phyloP scores from a whole-genome alignment of 768 basidiomycete species.

The Suillus cothurnatus region DNA sequence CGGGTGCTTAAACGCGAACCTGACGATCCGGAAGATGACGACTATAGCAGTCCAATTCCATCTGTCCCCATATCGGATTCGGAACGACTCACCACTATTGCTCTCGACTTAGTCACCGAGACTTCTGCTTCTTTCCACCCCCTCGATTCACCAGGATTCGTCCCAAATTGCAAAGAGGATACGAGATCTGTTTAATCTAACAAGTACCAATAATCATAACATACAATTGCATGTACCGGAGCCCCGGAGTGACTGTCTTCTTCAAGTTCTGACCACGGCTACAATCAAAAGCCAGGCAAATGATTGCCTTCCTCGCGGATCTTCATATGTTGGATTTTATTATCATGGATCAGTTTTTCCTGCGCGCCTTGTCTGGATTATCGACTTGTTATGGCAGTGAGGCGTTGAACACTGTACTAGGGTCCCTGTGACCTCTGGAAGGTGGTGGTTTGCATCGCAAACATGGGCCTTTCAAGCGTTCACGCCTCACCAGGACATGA shows the following conservation, averaged over 20 bases:
- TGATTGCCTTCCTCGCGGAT: background rate
- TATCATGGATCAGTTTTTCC: background rate
- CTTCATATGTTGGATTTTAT: background rate
- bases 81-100: constrained; percentile 27
- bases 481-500: background rate
- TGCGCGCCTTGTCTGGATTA: background rate
- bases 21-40: constrained; percentile 12
- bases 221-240: background rate
- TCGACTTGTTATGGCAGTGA: too few species aligned
- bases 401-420: background rate
- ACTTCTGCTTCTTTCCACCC: too few species aligned
- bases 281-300: background rate
- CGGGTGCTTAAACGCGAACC: constrained; percentile 8
- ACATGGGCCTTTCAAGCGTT: background rate
- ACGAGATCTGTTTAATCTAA: background rate
- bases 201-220: background rate
- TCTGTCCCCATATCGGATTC: background rate
- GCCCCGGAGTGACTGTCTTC: background rate
- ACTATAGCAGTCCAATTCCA: constrained; percentile 7
- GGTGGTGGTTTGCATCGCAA: background rate
- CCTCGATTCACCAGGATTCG: background rate
- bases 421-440: background rate
- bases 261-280: background rate
- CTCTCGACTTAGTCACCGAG: background rate
- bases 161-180: background rate